Evolutionary conservation across 352 stramenopile genomes (phyloP), one percentile per base, ranked within the genome.

Genomic region (Phytophthora constricta): DNA sequence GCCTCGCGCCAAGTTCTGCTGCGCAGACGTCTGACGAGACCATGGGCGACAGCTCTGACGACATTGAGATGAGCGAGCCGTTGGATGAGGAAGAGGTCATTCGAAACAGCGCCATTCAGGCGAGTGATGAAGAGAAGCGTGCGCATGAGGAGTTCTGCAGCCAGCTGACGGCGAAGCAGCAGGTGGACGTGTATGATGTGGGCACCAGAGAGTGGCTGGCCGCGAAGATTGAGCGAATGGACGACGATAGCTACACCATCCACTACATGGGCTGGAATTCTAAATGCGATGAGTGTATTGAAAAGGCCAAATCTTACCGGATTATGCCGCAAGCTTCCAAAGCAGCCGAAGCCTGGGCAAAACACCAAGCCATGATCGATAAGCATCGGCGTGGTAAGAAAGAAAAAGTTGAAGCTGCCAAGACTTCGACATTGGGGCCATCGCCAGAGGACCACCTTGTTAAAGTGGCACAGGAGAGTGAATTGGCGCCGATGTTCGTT

Each of bases 261-360:
- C 83, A 91, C 48, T 93, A 81, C 58, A 80, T 93, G 69, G 82
- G 78, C 27, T 91, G 82, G 83, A 89, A 79, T 55, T 80, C 80
- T 16, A 77, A 74, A 28, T 74, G 66, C 19, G 74, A 92, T 57
- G 85, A 91, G 37, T 58, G 77, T 23, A 82, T 92, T 47, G 48
- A 51, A 8, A 67, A 65, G 25, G 17, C 39, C 20, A 73, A 42
- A 26, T 60, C 53, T 19, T 70, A 68, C 26, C 78, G 77, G 33
- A 79, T 93, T 34, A 74, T 79, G 19, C 76, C 82, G 8, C 70
- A 70, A 27, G 77, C 68, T 11, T 62, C 65, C 2, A 62, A 84
- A 47, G 78, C 80, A 3, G 34, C 42, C 2, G 56, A 70, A 4
- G 76, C 61, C 3, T 93, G 86, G 86, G 25, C 47, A 8, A 61